Conservation (phyloP, 306 rosid genomes). For the Trifolium repens region DNA sequence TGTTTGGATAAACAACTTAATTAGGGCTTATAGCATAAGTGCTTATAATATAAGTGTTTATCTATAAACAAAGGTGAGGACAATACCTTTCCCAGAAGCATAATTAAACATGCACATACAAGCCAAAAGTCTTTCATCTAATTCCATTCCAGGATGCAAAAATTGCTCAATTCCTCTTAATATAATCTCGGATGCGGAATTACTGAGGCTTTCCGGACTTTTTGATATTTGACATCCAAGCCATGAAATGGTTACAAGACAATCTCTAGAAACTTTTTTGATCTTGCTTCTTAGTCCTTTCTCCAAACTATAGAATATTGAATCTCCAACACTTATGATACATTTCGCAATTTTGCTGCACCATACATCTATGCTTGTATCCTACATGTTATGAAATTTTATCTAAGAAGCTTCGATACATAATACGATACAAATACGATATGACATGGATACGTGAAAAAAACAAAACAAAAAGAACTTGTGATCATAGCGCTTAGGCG, state of each 20-base stretch:
- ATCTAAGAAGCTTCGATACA: neutral
- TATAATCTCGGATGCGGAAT: conserved; percentile 68
- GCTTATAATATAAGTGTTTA: neutral
- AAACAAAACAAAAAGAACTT: too few species aligned
- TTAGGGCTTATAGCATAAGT: neutral
- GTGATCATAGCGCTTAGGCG: neutral
- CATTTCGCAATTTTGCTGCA: conserved; percentile 63
- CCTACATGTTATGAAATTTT: conserved; percentile 58
- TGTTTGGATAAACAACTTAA: neutral
- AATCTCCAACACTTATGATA: conserved; percentile 59
- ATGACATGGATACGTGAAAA: neutral
- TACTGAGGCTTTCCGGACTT: conserved; percentile 57
- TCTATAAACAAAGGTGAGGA: neutral
- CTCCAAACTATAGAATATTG: conserved; percentile 62
- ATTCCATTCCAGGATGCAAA: conserved; percentile 76
- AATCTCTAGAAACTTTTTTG: conserved; percentile 67
- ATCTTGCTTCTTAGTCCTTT: conserved; percentile 65
- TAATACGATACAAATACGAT: neutral
- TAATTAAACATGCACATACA: conserved; percentile 75
- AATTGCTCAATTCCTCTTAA: conserved; percentile 67
- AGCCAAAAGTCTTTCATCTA: conserved; percentile 79
- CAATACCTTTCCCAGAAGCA: conserved; percentile 80
- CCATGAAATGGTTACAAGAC: conserved; percentile 73
- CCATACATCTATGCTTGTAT: conserved; percentile 71
- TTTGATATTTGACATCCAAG: conserved; percentile 77